Evolutionary conservation across 1,284 basidiomycete species (phyloP).

Genomic region (Ceratobasidium sp.): DNA sequence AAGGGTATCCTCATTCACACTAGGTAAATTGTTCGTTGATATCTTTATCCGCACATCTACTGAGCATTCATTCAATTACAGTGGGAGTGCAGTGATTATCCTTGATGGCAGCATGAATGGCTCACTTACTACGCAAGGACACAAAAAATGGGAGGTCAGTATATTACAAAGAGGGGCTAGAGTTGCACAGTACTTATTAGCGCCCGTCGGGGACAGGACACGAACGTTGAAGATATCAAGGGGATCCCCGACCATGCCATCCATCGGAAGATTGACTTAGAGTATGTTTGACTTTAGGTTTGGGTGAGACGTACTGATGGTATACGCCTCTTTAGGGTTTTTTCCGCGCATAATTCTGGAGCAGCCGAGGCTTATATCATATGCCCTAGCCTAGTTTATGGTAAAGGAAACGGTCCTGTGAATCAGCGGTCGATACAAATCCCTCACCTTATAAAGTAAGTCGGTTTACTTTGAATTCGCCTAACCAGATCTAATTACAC

Average conservation of each 20-base stretch:
- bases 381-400: slow-evolving; percentile 19
- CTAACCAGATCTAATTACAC: not conserved
- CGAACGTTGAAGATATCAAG: slow-evolving; percentile 10
- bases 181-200: not conserved
- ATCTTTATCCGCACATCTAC: not conserved
- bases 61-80: not conserved
- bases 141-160: slow-evolving; percentile 21
- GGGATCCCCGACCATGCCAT: slow-evolving; percentile 1
- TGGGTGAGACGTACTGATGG: not conserved
- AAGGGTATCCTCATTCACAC: slow-evolving; percentile 14
- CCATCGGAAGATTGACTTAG: slow-evolving; percentile 19
- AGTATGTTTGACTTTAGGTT: not conserved
- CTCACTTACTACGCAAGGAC: not conserved
- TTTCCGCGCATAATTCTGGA: slow-evolving; percentile 17
- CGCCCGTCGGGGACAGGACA: slow-evolving; percentile 2
- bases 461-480: not conserved
- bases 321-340: not conserved
- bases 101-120: slow-evolving; percentile 4
- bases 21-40: not conserved
- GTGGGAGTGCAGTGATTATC: slow-evolving; percentile 9
- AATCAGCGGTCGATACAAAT: slow-evolving; percentile 22
- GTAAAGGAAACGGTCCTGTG: slow-evolving; percentile 11
- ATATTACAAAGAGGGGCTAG: too few species aligned
- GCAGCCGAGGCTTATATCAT: not conserved
- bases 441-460: slow-evolving; percentile 10